A percentile compares a stretch with the other conserved stretches of the same genome.
These are phyloP conservation scores for Rhododendron vialii DNA, from an alignment of 148 eudicot genomes.

Conservation along the genomic window DNA sequence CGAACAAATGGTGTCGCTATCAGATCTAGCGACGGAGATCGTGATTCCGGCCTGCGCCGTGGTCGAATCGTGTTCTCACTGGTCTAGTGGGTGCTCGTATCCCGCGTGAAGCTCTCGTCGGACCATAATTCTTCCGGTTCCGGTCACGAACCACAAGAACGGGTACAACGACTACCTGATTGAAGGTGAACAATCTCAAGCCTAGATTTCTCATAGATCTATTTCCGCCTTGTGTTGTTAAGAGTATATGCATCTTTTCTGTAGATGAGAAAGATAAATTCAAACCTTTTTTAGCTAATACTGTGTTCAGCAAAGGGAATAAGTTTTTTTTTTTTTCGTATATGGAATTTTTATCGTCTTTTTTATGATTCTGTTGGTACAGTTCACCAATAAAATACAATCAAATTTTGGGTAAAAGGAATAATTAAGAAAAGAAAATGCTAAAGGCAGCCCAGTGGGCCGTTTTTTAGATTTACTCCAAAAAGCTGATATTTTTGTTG, in stretches of 20 bases:
- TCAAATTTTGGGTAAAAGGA: too few species aligned
- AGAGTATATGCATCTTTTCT: background rate
- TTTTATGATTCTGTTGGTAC: background rate
- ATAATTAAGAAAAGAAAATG: too few species aligned
- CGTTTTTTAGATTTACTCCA: too few species aligned
- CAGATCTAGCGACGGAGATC: constrained; percentile 65
- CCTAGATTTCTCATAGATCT: background rate
- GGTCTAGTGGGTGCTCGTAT: background rate
- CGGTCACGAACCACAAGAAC: constrained; percentile 19
- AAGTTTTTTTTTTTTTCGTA: too few species aligned
- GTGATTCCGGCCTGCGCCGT: constrained; percentile 65
- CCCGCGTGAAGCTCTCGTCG: background rate
- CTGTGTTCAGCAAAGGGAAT: background rate
- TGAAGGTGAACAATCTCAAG: constrained; percentile 40
- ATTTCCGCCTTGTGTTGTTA: background rate
- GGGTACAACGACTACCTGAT: constrained; percentile 51
- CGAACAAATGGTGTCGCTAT: constrained; percentile 9
- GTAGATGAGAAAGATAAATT: background rate
- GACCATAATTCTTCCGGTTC: background rate
- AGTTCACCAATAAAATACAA: background rate
- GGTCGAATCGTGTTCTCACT: constrained; percentile 23
- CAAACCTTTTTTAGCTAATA: background rate
- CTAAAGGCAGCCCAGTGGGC: too few species aligned
- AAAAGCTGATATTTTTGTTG: too few species aligned
- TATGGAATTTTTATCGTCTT: background rate